A percentile compares a stretch with the other conserved stretches of the same genome.
Conservation (phyloP, 345 rosid genomes). For the Melaleuca alternifolia region DNA sequence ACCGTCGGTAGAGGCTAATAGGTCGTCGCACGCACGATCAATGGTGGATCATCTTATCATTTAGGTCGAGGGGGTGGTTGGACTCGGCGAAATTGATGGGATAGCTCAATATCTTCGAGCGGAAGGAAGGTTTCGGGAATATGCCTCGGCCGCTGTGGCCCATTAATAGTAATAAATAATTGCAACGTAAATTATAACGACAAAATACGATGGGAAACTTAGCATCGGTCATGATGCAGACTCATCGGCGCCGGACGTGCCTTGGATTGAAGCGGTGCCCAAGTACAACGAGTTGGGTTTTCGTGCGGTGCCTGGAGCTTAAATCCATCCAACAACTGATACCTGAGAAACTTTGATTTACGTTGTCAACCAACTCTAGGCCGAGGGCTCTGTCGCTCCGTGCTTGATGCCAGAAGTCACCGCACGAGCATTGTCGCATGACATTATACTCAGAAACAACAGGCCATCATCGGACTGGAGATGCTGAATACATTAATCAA, state of each 20-base stretch:
- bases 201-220: not conserved
- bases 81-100: not conserved
- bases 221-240: not conserved
- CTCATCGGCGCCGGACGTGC: not conserved
- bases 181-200: not conserved
- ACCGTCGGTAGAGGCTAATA: not conserved
- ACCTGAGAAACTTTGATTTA: not conserved
- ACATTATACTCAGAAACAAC: not conserved
- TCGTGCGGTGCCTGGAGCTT: not conserved
- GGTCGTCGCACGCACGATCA: not conserved
- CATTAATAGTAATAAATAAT: not conserved
- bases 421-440: not conserved
- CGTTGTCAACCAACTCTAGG: not conserved
- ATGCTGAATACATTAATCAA: too few species aligned
- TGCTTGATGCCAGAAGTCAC: not conserved
- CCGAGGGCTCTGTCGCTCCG: too few species aligned
- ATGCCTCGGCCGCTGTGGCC: not conserved
- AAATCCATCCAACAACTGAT: not conserved
- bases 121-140: not conserved
- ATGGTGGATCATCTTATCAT: not conserved
- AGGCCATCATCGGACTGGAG: not conserved
- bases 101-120: not conserved
- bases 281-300: not conserved
- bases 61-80: not conserved
- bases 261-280: not conserved